Evolutionary conservation across 2,329 filamentous ascomycete species (phyloP).

Genomic region (Emmonsiellopsis sp.): DNA sequence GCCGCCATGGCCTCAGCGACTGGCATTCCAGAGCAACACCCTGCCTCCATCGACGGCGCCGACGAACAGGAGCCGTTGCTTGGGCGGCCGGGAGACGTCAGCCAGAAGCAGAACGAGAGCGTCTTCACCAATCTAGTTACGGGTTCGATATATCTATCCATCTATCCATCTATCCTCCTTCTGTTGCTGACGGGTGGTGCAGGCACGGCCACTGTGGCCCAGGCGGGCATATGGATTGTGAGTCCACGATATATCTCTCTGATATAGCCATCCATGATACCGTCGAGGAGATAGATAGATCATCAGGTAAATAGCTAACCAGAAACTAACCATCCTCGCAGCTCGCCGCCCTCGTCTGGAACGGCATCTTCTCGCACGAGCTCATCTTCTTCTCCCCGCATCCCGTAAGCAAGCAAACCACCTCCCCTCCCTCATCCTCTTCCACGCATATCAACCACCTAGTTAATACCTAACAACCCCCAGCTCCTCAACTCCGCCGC

Average conservation of each 20-base stretch:
- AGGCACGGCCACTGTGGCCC: slow-evolving; percentile 76
- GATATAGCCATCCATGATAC: neutral
- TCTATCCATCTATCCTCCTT: slow-evolving; percentile 4
- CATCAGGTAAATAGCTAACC: neutral
- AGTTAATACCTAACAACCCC: neutral
- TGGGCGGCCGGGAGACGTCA: slow-evolving; percentile 61
- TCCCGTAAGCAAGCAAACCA: slow-evolving; percentile 50
- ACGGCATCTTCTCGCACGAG: slow-evolving; percentile 58
- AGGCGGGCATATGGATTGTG: slow-evolving; percentile 65
- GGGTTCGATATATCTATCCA: slow-evolving; percentile 41
- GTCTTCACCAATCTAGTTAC: slow-evolving; percentile 63
- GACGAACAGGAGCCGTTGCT: slow-evolving; percentile 61
- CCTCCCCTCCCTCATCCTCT: slow-evolving; percentile 24
- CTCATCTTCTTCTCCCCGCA: slow-evolving; percentile 82
- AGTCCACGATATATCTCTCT: slow-evolving; percentile 15
- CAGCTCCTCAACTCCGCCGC: slow-evolving; percentile 52
- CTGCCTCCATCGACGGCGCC: slow-evolving; percentile 23
- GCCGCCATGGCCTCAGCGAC: slow-evolving; percentile 57
- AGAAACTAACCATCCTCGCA: slow-evolving; percentile 16
- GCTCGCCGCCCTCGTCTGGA: slow-evolving; percentile 69
- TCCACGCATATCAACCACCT: slow-evolving; percentile 1
- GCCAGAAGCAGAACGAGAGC: slow-evolving; percentile 55
- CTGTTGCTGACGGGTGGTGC: slow-evolving; percentile 5
- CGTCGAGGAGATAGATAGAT: neutral
- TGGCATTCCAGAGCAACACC: slow-evolving; percentile 50